A percentile compares a stretch with the other conserved stretches of the same genome.
These are phyloP conservation scores for Apium graveolens DNA, from an alignment of 129 eudicot species.

Conservation along the genomic window DNA sequence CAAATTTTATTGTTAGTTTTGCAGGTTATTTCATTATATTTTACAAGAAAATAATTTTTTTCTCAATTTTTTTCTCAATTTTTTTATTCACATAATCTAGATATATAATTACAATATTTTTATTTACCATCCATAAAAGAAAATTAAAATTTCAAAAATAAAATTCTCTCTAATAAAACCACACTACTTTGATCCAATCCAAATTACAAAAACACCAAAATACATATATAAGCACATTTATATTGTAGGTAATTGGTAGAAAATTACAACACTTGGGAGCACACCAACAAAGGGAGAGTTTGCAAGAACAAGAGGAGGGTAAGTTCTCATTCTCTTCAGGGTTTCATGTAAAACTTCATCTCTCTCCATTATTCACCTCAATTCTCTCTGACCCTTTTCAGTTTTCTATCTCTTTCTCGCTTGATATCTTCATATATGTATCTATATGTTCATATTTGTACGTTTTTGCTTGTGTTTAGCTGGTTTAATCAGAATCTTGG, in stretches of 20 bases:
- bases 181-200: too few species aligned
- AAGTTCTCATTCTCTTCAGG: constrained; percentile 37
- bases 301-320: constrained; percentile 11
- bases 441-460: neutral
- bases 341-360: constrained; percentile 27
- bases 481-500: constrained; percentile 9
- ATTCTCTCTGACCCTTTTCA: constrained; percentile 69
- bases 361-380: constrained; percentile 35
- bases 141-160: too few species aligned
- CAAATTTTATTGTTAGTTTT: too few species aligned
- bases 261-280: constrained; percentile 28
- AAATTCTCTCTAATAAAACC: too few species aligned
- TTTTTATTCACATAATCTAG: too few species aligned
- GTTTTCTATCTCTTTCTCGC: constrained; percentile 26
- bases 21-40: too few species aligned
- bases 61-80: too few species aligned
- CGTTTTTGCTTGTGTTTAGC: neutral
- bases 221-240: neutral
- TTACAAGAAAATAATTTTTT: too few species aligned
- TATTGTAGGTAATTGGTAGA: constrained; percentile 1
- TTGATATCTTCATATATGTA: constrained; percentile 17
- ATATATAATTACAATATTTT: too few species aligned
- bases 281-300: constrained; percentile 14
- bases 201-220: too few species aligned
- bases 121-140: too few species aligned